These are phyloP conservation scores for Salix brachista DNA, from an alignment of 345 rosid species.

Conservation along the genomic window DNA sequence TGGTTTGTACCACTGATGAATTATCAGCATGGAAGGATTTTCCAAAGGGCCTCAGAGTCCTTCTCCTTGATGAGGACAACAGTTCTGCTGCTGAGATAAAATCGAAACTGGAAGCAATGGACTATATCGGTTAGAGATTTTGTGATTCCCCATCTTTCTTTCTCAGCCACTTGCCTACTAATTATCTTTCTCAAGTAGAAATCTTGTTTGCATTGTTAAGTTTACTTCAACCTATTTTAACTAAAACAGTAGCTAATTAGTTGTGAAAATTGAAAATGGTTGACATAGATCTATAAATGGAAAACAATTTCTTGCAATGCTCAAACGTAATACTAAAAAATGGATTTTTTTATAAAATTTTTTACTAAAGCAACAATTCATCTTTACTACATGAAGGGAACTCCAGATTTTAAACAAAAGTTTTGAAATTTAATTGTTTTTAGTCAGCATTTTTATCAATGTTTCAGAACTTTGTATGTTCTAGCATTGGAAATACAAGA, in stretches of 20 bases:
- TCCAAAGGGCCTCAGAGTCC: slow-evolving; percentile 92
- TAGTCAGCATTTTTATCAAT: neutral
- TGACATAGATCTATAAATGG: neutral
- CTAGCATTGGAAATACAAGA: neutral
- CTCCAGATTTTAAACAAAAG: neutral
- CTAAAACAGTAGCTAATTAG: neutral
- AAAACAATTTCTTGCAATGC: slow-evolving; percentile 12
- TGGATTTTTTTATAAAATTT: neutral
- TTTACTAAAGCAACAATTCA: neutral
- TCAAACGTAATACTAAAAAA: neutral
- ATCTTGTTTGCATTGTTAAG: slow-evolving; percentile 1
- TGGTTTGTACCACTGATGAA: slow-evolving; percentile 80
- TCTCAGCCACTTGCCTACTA: neutral
- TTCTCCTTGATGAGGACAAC: slow-evolving; percentile 63
- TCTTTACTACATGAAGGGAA: neutral
- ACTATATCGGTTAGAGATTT: slow-evolving; percentile 71
- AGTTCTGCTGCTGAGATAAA: slow-evolving; percentile 57
- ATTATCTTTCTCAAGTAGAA: slow-evolving; percentile 8
- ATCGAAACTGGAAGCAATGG: slow-evolving; percentile 81
- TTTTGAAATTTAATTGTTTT: neutral
- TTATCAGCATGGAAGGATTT: slow-evolving; percentile 86
- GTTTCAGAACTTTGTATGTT: neutral
- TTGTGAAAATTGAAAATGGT: neutral
- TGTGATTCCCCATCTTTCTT: slow-evolving; percentile 1
- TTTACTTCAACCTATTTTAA: slow-evolving; percentile 6